Evolutionary conservation across 129 eudicot genomes (phyloP), one percentile per base, ranked within the genome.

Genomic region (Saussurea involucrata): DNA sequence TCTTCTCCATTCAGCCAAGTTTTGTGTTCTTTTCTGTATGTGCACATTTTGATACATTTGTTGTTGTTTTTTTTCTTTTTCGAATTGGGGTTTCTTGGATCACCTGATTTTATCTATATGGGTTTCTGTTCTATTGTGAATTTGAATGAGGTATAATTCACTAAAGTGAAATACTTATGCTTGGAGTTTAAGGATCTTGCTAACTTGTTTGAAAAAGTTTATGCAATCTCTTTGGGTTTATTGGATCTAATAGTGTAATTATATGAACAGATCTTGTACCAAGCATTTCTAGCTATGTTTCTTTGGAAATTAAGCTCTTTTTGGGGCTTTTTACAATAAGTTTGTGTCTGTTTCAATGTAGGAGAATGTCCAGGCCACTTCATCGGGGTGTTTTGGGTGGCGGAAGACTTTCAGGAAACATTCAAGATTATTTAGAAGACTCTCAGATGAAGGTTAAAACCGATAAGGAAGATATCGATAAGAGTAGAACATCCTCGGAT

Each of bases 351-450:
- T 84, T 76, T 72, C 3, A 70, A 72, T 90, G 83, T 71, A 77
- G 82, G 82, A 89, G 66, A 81, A 95, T 94, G 98, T 79, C 98
- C 8, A 81, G 96, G 69, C 97, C 96, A 40, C 98, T 91, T 22
- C 98, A 85, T 65, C 82, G 98, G 63, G 97, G 89, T 75, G 85
- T 85, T 33, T 86, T 85, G 21, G 90, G 92, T 72, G 91, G 91
- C 60, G 90, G 90, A 70, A 81, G 93, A 68, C 73, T 83, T 53
- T 83, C 92, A 0, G 96, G 85, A 17, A 86, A 87, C 74, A 72
- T 55, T 78, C 84, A 86, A 76, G 93, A 88, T 83, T 86, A 81
- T 32, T 79, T 90, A 88, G 89, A 80, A 49, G 98, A 89, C 60
- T 83, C 93, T 46, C 97, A 94, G 63, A 91, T 81, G 92, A 94